phyloP scores from a whole-genome alignment of 1,139 yeast genomes.

The Candida sanyaensis region DNA sequence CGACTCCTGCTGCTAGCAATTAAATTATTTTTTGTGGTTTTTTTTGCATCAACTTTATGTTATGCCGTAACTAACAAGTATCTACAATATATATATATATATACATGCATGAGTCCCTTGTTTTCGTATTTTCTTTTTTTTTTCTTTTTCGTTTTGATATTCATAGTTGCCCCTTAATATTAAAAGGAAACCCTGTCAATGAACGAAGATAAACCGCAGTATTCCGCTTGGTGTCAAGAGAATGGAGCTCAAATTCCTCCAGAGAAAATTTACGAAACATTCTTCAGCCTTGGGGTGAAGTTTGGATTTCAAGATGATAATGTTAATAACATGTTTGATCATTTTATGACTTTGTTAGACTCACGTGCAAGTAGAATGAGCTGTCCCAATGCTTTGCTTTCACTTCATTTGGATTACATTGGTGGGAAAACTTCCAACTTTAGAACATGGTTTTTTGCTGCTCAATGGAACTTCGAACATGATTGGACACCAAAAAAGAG shows the following conservation, averaged over 20 bases:
- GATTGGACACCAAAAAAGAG: conserved; percentile 10
- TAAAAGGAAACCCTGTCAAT: not conserved
- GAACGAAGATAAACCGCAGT: conserved; percentile 11
- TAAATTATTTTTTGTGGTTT: conserved; percentile 6
- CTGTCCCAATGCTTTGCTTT: conserved; percentile 34
- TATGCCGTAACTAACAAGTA: not conserved
- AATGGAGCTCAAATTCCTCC: conserved; percentile 28
- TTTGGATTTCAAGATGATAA: conserved; percentile 42
- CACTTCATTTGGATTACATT: conserved; percentile 43
- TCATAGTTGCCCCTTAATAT: too few species aligned
- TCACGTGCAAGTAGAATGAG: conserved; percentile 42
- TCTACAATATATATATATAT: not conserved
- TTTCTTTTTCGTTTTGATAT: not conserved
- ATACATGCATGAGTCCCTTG: not conserved
- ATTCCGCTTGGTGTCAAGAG: conserved; percentile 38
- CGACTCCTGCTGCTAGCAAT: conserved; percentile 79
- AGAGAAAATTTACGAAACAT: conserved; percentile 22
- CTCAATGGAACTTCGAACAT: conserved; percentile 19
- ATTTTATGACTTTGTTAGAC: conserved; percentile 41
- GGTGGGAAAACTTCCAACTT: conserved; percentile 44
- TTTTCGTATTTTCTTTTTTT: not conserved
- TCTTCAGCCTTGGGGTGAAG: conserved; percentile 19
- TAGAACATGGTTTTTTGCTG: conserved; percentile 44
- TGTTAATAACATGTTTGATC: conserved; percentile 37
- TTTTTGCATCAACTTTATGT: not conserved